Evolutionary conservation across 2,329 filamentous ascomycete genomes (phyloP).

Genomic region (Claviceps digitariae): DNA sequence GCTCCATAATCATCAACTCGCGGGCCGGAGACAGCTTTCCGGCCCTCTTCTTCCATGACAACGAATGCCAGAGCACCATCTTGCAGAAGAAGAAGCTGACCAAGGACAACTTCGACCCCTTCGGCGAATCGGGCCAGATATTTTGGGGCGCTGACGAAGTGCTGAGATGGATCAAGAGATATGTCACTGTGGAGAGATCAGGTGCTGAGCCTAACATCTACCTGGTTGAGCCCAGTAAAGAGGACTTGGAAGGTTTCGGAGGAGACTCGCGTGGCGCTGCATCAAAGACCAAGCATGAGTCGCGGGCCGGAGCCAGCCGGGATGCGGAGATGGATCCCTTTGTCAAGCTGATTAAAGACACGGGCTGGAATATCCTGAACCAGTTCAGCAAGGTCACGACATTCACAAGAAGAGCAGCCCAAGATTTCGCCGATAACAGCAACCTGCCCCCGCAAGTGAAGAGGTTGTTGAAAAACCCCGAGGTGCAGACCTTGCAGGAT

Average conservation of each 20-base stretch:
- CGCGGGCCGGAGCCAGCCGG: constrained; percentile 25
- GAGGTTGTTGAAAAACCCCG: constrained; percentile 73
- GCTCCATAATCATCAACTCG: constrained; percentile 86
- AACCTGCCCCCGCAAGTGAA: constrained; percentile 80
- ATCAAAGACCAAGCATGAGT: constrained; percentile 15
- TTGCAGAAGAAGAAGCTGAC: constrained; percentile 80
- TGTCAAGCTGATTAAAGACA: constrained; percentile 86
- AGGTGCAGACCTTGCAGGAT: constrained; percentile 89
- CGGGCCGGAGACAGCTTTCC: constrained; percentile 85
- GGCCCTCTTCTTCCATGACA: constrained; percentile 93
- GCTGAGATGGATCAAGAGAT: constrained; percentile 75
- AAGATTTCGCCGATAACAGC: constrained; percentile 83
- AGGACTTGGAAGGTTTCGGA: constrained; percentile 74
- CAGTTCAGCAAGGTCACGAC: constrained; percentile 96
- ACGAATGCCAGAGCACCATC: constrained; percentile 90
- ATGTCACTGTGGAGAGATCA: constrained; percentile 71
- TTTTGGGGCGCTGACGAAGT: constrained; percentile 99
- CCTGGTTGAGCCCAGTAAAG: constrained; percentile 71
- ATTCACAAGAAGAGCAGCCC: constrained; percentile 81
- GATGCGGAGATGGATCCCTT: constrained; percentile 84
- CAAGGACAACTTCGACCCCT: constrained; percentile 78
- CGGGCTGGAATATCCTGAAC: constrained; percentile 91
- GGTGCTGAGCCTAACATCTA: constrained; percentile 83
- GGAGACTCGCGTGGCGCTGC: constrained; percentile 38
- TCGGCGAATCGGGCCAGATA: constrained; percentile 70